Base-by-base conservation (phyloP, 1,139 yeast species). In the Pichia terricola region DNA sequence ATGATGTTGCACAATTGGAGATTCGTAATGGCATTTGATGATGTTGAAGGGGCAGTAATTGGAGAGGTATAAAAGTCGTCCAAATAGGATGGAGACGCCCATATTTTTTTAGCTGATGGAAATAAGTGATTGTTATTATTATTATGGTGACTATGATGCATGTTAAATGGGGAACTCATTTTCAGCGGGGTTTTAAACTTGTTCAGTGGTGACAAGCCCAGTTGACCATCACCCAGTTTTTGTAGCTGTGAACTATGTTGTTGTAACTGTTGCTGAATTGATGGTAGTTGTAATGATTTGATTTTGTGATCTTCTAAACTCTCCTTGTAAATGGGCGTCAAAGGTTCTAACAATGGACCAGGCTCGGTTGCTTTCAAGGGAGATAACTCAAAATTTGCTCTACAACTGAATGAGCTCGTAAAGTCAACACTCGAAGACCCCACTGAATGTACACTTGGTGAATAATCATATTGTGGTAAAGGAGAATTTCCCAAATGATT, bases 1-100 rank as follows among this genome's bases (percentile, higher is more conserved):
- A 16, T 16, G 22, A 16, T 16, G 22, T 16, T 16, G 22, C 22
- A 16, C 22, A 16, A 16, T 16, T 16, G 22, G 22, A 16, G 22
- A 16, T 16, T 16, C 22, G 22, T 16, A 16, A 16, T 16, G 22
- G 22, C 22, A 16, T 16, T 16, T 16, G 22, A 16, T 16, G 22
- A 16, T 16, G 22, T 30, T 30, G 33, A 30, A 30, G 33, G 8
- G 7, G 35, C 10, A 22, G 8, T 34, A 16, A 51, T 48, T 32
- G 86, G 85, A 27, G 82, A 76, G 42, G 76, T 73, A 54, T 78
- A 78, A 55, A 79, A 79, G 53, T 79, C 86, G 51, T 80, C 86
- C 49, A 79, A 65, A 54, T 76, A 77, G 5, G 79, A 72, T 26
- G 86, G 86, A 26, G 84, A 77, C 53, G 77, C 72, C 81, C 61